Evolutionary conservation across 176 grass and related monocot species (phyloP).

Genomic region (Oryza rufipogon): DNA sequence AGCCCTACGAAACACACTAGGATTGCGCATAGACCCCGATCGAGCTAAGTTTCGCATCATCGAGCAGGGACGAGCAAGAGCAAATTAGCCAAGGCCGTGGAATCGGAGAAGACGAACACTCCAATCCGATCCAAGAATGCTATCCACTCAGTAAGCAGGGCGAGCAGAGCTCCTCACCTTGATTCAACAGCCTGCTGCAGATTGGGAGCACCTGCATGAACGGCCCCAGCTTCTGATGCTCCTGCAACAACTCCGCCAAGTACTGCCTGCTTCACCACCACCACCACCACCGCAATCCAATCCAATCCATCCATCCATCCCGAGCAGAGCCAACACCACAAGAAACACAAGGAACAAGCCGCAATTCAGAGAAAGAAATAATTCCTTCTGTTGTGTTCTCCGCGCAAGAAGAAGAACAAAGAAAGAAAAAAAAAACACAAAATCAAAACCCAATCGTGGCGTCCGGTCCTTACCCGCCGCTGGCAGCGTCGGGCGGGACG

Average conservation of each 20-base stretch:
- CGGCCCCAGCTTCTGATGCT: slow-evolving; percentile 85
- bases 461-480: slow-evolving; percentile 48
- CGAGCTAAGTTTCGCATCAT: slow-evolving; percentile 22
- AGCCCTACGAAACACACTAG: not conserved
- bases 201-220: slow-evolving; percentile 93
- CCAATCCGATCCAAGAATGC: slow-evolving; percentile 40
- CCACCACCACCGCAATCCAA: slow-evolving; percentile 27
- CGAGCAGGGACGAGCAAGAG: not conserved
- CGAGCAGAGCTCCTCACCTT: slow-evolving; percentile 56
- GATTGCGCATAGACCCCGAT: not conserved
- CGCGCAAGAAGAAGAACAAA: not conserved
- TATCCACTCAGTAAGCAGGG: not conserved
- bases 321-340: not conserved
- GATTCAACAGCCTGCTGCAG: slow-evolving; percentile 75
- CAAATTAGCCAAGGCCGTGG: not conserved
- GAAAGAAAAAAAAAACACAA: too few relatives aligned
- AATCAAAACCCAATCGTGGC: slow-evolving; percentile 25
- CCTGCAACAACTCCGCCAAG: slow-evolving; percentile 80
- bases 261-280: slow-evolving; percentile 64
- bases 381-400: not conserved
- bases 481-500: slow-evolving; percentile 41
- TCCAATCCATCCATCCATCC: slow-evolving; percentile 18
- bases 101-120: not conserved
- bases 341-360: slow-evolving; percentile 7
- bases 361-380: slow-evolving; percentile 47